Base-by-base conservation (phyloP, 2,329 filamentous ascomycete genomes). In the Gyromitra esculenta region DNA sequence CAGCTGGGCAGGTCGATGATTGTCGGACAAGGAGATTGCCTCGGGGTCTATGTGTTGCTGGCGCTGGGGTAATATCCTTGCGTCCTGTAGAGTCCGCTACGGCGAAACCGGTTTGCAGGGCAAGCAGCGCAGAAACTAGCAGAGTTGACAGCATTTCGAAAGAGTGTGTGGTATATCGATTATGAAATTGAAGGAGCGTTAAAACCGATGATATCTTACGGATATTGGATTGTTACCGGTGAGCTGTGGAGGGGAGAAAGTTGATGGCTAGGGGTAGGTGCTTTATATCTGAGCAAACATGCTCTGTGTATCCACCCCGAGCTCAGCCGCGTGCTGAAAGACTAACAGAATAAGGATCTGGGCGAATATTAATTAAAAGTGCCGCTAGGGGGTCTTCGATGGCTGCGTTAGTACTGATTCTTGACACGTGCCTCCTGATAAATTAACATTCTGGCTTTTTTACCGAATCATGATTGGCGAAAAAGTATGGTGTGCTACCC, bases 71-170 rank as follows among this genome's bases (percentile, higher is more conserved):
- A 6, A 31, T 50, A 25, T 2, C 4, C 41, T 69, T 69, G 56
- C 66, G 56, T 45, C 39, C 65, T 18, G 50, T 7, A 15, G 21
- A 18, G 31, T 41, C 21, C 5, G 66, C 66, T 1, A 5, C 25
- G n/a, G 43, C 66, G 39, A 68, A 57, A 39, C 65, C 15, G 52
- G 52, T 21, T 59, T 68, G 65, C 7, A 68, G 39, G 54, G 60
- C n/a, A 43, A 69, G 43, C 5, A 69, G 50, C 11, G 25, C 54
- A 11, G 66, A 69, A 25, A 69, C 43, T 2, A 69, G 2, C 5
- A 60, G 15, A 37, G 54, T 69, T 18, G 66, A 69, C 41, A 69
- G 7, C 66, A 69, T 69, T 50, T 50, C n/a, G 54, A 25, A 69
- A 25, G 57, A 13, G 57, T 60, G 52, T 43, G 21, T 18, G 5